phyloP scores from a whole-genome alignment of 768 basidiomycete species.

The Clavaria fumosa region DNA sequence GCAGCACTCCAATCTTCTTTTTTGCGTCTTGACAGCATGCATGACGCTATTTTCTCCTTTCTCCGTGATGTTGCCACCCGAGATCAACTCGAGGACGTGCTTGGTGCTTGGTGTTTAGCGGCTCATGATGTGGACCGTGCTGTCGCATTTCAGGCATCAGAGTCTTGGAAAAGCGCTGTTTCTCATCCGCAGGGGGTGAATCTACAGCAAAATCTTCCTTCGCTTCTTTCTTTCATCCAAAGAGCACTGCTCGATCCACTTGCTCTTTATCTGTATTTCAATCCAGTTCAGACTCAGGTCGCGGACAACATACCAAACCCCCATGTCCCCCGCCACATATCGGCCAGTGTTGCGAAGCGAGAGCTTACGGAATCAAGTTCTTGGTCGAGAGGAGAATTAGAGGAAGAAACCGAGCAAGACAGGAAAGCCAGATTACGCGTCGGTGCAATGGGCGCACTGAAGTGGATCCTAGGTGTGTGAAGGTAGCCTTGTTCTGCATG shows the following conservation, averaged over 20 bases:
- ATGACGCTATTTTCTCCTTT: constrained; percentile 34
- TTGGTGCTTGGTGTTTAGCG: constrained; percentile 63
- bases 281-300: constrained; percentile 39
- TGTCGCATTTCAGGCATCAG: constrained; percentile 34
- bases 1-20: constrained; percentile 50
- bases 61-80: constrained; percentile 31
- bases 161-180: constrained; percentile 34
- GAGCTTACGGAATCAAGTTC: constrained; percentile 8
- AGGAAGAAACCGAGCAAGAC: constrained; percentile 58
- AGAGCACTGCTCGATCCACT: constrained; percentile 44
- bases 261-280: constrained; percentile 41
- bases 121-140: constrained; percentile 57
- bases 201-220: constrained; percentile 19
- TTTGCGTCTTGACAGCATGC: constrained; percentile 35
- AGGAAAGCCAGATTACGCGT: constrained; percentile 53
- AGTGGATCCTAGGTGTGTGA: constrained; percentile 45
- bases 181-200: constrained; percentile 13
- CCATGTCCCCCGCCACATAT: constrained; percentile 15
- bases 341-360: constrained; percentile 9
- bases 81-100: constrained; percentile 37
- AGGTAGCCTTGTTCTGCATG: neutral
- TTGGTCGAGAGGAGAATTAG: constrained; percentile 36
- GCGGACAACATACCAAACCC: constrained; percentile 11
- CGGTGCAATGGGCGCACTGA: constrained; percentile 48
- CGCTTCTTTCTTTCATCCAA: constrained; percentile 37